Conservation (phyloP, 208 protist genomes). For the Leishmania lainsoni region DNA sequence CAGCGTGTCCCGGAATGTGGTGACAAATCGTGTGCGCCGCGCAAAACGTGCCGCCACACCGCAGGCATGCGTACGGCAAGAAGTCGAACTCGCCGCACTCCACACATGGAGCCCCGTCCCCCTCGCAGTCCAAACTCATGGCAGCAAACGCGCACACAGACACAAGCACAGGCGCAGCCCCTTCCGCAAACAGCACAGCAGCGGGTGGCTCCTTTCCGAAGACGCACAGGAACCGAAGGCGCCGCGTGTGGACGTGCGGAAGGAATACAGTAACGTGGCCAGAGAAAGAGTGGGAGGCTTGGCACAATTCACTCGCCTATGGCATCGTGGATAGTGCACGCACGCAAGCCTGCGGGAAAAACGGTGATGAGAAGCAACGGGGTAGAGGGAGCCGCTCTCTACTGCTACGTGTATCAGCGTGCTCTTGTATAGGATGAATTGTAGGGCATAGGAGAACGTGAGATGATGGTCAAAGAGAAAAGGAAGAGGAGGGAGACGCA, state of each 20-base stretch:
- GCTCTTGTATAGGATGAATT: background rate
- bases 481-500: background rate
- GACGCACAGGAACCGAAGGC: background rate
- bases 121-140: slow-evolving; percentile 75
- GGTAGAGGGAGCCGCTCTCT: background rate
- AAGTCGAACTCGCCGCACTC: slow-evolving; percentile 82
- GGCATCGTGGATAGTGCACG: background rate
- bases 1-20: slow-evolving; percentile 24
- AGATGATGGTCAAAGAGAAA: background rate
- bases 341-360: background rate
- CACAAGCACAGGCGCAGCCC: background rate
- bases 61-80: slow-evolving; percentile 54
- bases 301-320: background rate
- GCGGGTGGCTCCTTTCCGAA: no score
- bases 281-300: background rate
- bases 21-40: slow-evolving; percentile 53
- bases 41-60: slow-evolving; percentile 62
- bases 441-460: background rate
- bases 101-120: slow-evolving; percentile 47
- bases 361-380: background rate
- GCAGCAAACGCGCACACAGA: background rate
- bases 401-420: background rate
- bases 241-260: background rate
- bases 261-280: background rate
- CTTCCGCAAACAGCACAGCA: background rate